A percentile compares a stretch with the other conserved stretches of the same genome.
These are phyloP conservation scores for Alternaria solani DNA, from an alignment of 2,329 filamentous ascomycete species.

Conservation along the genomic window DNA sequence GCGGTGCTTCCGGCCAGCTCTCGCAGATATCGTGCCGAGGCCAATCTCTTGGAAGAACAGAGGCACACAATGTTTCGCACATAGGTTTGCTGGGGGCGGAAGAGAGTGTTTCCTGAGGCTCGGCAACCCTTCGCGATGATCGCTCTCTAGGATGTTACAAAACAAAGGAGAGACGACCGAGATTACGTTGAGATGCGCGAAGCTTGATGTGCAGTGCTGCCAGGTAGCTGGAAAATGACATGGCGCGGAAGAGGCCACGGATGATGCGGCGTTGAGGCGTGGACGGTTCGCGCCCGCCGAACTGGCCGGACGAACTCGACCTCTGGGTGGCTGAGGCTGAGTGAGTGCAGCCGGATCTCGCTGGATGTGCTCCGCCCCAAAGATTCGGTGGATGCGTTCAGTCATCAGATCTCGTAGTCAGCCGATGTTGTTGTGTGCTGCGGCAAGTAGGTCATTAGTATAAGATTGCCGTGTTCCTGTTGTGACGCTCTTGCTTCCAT, in stretches of 20 bases:
- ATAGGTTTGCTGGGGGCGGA: conserved; percentile 18
- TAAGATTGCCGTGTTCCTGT: conserved; percentile 22
- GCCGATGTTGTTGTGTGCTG: conserved; percentile 31
- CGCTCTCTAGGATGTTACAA: conserved; percentile 1
- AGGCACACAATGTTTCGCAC: conserved; percentile 30
- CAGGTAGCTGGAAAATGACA: not conserved
- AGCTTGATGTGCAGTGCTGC: not conserved
- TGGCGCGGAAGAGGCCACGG: conserved; percentile 5
- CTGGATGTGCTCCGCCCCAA: conserved; percentile 41
- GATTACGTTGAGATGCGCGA: not conserved
- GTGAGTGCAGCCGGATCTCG: conserved; percentile 41
- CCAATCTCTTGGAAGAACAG: conserved; percentile 6
- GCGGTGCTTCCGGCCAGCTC: conserved; percentile 6
- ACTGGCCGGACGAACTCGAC: conserved; percentile 25
- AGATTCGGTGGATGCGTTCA: conserved; percentile 21
- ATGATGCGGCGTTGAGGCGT: conserved; percentile 18
- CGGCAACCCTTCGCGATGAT: conserved; percentile 8
- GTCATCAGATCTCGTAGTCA: conserved; percentile 42
- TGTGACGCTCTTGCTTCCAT: conserved; percentile 19
- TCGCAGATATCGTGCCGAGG: conserved; percentile 17
- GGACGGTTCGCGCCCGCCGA: conserved; percentile 17
- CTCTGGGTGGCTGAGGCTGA: conserved; percentile 42
- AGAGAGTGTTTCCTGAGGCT: conserved; percentile 30
- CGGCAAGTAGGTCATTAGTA: conserved; percentile 23
- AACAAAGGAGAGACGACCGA: not conserved